These are phyloP conservation scores for Leishmania turanica DNA, from an alignment of 208 protist species.

Conservation along the genomic window DNA sequence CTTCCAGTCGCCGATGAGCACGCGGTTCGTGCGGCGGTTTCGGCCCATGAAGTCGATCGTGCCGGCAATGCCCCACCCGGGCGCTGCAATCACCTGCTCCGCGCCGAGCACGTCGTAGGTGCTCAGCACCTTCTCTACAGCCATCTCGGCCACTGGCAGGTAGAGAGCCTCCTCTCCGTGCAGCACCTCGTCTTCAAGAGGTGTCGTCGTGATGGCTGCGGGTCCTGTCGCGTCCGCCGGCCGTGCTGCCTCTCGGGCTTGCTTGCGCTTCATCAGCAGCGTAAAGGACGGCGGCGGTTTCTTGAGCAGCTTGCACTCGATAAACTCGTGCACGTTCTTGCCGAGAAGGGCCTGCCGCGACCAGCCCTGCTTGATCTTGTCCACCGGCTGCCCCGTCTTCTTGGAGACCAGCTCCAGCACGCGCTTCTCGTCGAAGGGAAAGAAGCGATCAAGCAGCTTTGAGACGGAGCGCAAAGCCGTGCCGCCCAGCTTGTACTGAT, in stretches of 20 bases:
- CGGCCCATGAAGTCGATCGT: slow-evolving; percentile 85
- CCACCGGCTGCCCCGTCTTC: slow-evolving; percentile 70
- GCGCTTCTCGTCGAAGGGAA: slow-evolving; percentile 84
- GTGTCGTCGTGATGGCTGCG: slow-evolving; percentile 8
- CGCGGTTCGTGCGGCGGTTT: slow-evolving; percentile 52
- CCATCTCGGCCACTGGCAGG: slow-evolving; percentile 60
- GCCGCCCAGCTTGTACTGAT: slow-evolving; percentile 77
- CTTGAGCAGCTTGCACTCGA: slow-evolving; percentile 72
- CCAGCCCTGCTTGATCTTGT: slow-evolving; percentile 65
- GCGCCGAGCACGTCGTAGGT: slow-evolving; percentile 68
- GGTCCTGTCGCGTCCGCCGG: slow-evolving; percentile 30
- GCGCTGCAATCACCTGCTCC: slow-evolving; percentile 74
- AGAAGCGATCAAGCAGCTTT: slow-evolving; percentile 84
- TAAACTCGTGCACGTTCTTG: slow-evolving; percentile 90
- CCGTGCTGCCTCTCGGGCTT: slow-evolving; percentile 21
- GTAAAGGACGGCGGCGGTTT: slow-evolving; percentile 70
- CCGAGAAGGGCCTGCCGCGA: slow-evolving; percentile 79
- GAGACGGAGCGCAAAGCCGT: slow-evolving; percentile 74
- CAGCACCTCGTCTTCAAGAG: slow-evolving; percentile 48
- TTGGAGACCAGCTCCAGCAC: slow-evolving; percentile 61
- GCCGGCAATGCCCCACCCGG: slow-evolving; percentile 69
- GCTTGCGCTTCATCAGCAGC: slow-evolving; percentile 40
- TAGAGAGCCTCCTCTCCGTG: slow-evolving; percentile 80
- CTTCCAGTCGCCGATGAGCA: slow-evolving; percentile 91
- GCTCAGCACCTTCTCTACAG: slow-evolving; percentile 48